Base-by-base conservation (phyloP, 257 asterid genomes). In the Cordia subcordata region DNA sequence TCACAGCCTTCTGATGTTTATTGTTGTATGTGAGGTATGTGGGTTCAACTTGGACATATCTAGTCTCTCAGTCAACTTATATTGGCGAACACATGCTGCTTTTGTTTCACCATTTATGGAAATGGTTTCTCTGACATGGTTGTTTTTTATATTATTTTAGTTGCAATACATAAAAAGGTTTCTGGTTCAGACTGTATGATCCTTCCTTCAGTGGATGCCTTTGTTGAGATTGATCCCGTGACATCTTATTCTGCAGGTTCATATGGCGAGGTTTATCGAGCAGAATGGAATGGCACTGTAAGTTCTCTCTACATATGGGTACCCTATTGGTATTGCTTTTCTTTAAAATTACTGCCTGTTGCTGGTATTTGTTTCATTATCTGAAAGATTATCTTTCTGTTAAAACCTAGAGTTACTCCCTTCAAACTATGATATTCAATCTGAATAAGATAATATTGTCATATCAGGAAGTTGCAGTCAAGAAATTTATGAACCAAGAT, bases 221-320 rank as follows among this genome's bases (percentile, higher is more conserved):
- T 14, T 42, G 47, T 10, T 42, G 47, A 42, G 10, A 2, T 17
- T 51, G n/a, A 10, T 51, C 27, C 55, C 33, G 8, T 18, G 33
- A 53, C 38, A 22, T 21, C 38, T 11, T 21, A 1, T 23, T 53
- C 16, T 22, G 8, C 57, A 22, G 17, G 99, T 39, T 91, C 98
- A 76, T 91, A 67, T 68, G 96, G 98, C 18, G 96, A 91, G 84
- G 98, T 91, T 66, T 84, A 88, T 74, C 86, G 92, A 58, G 86
- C 85, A 68, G 98, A 88, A 62, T 91, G 96, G 95, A 91, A 88
- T 76, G 90, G 94, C 80, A 91, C 95, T 53, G 99, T 93, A 75
- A 74, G 96, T 72, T 46, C 12, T 37, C 21, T 12, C 49, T 44
- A 23, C 18, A 27, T n/a, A 49, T n/a, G 11, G 20, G 1, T 4